Conservation (phyloP, 2,329 filamentous ascomycete species). For the Thelonectria discophora region DNA sequence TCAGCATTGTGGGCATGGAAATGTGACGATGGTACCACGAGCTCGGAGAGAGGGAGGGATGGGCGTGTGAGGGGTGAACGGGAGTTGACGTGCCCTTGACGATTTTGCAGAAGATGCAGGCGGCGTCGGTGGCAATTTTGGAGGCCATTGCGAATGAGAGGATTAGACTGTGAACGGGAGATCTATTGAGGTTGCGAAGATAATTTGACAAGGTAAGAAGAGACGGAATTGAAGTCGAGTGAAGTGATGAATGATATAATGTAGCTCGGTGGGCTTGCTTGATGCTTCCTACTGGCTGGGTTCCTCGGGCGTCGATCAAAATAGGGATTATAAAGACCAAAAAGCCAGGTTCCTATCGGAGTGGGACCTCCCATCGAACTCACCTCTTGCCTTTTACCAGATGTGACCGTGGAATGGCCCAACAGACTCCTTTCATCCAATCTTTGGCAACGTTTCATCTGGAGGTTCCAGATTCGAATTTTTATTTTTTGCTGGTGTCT, state of each 20-base stretch:
- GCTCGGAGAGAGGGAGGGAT: conserved; percentile 13
- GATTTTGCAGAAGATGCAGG: conserved; percentile 98
- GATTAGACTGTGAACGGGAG: not conserved
- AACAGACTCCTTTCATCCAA: conserved; percentile 61
- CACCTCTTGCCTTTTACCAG: conserved; percentile 84
- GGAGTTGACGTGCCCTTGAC: conserved; percentile 74
- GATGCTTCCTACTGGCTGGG: conserved; percentile 15
- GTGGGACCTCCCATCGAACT: conserved; percentile 77
- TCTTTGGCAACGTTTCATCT: conserved; percentile 59
- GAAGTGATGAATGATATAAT: not conserved
- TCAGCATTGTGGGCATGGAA: conserved; percentile 20
- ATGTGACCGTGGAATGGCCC: conserved; percentile 74
- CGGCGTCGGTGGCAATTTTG: conserved; percentile 9
- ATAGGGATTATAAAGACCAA: conserved; percentile 36
- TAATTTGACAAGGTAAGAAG: not conserved
- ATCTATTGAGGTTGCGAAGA: not conserved
- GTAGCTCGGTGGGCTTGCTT: not conserved
- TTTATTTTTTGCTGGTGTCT: conserved; percentile 44
- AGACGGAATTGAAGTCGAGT: not conserved
- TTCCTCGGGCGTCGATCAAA: rapidly evolving
- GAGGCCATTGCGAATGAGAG: conserved; percentile 4
- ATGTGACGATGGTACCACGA: not conserved
- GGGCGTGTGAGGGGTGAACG: conserved; percentile 21
- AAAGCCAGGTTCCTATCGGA: conserved; percentile 51
- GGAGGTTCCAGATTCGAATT: conserved; percentile 54